Evolutionary conservation across 148 eudicot species (phyloP), one percentile per base, ranked within the genome.

Genomic region (Vaccinium corymbosum): DNA sequence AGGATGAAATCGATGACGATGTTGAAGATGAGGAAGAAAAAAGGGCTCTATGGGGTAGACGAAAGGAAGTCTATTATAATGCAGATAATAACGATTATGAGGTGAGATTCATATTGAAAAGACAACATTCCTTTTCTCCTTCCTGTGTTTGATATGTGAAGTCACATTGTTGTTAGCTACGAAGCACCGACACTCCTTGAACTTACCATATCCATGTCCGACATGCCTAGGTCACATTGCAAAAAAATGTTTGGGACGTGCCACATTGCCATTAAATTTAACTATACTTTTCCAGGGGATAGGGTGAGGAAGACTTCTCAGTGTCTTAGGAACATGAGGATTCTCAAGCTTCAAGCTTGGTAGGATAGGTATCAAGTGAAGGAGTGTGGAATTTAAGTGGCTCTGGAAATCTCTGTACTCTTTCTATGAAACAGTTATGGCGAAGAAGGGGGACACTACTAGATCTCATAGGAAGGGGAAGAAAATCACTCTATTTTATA

Each of bases 261-360:
- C 6, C 46, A 42, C 6, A 4, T 42, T 3, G 46, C 46, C 46
- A 42, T 42, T 42, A 4, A 42, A 42, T 42, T 42, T 42, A 42
- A 42, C 46, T 42, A 42, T 5, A 42, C 6, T 42, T 42, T 42
- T 42, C 5, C 46, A 4, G 6, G 46, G 46, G 94, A 94, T 50
- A 88, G 99, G 84, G 92, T 97, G 99, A 97, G 94, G 88, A 89
- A 88, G 85, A 94, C 97, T n/a, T 93, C 94, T 14, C 97, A 94
- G 89, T 91, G 92, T 81, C 89, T 97, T 13, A 93, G 89, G 85
- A 94, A 93, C 87, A 97, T 97, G 99, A 91, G 97, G 88, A 91
- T 94, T 64, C 89, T 97, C 50, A 97, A 97, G 90, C 90, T 93
- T 87, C 92, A 97, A 84, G 98, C 97, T 76, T 97, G 99, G 99